Evolutionary conservation across 495 filamentous ascomycete species (phyloP).

Genomic region (Podospora appendiculata): DNA sequence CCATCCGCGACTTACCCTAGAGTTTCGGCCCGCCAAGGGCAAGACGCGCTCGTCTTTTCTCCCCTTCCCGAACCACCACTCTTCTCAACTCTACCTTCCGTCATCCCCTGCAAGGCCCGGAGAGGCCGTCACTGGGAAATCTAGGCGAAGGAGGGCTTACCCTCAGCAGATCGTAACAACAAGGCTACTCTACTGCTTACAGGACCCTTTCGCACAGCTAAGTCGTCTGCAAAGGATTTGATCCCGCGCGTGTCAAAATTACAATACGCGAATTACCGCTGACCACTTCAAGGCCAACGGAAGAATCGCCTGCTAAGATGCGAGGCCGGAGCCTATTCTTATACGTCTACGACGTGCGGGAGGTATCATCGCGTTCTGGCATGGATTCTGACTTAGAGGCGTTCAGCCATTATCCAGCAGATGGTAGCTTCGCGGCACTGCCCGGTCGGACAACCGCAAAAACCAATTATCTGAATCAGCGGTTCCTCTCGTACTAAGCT

Average conservation of each 20-base stretch:
- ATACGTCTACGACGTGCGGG: constrained; percentile 57
- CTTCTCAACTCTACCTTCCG: constrained; percentile 37
- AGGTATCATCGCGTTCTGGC: constrained; percentile 52
- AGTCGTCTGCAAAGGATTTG: constrained; percentile 62
- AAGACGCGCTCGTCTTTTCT: no score
- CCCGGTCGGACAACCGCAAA: constrained; percentile 61
- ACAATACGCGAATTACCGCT: constrained; percentile 41
- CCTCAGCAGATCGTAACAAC: constrained; percentile 58
- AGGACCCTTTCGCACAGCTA: constrained; percentile 49
- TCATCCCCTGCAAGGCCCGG: background rate
- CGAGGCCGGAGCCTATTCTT: constrained; percentile 55
- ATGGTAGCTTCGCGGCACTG: constrained; percentile 53
- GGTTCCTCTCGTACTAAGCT: constrained; percentile 66
- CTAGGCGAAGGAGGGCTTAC: constrained; percentile 48
- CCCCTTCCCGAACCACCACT: constrained; percentile 14
- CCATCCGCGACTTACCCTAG: no score
- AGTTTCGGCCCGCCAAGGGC: no score
- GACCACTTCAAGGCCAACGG: constrained; percentile 17
- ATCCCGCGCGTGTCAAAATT: constrained; percentile 55
- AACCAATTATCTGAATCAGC: constrained; percentile 66
- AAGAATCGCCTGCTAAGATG: constrained; percentile 40
- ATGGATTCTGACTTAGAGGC: constrained; percentile 64
- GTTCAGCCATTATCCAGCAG: constrained; percentile 64
- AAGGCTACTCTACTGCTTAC: constrained; percentile 58
- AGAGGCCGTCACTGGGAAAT: constrained; percentile 27